These are phyloP conservation scores for Collybiopsis confluens DNA, from an alignment of 768 basidiomycete species.

Conservation along the genomic window DNA sequence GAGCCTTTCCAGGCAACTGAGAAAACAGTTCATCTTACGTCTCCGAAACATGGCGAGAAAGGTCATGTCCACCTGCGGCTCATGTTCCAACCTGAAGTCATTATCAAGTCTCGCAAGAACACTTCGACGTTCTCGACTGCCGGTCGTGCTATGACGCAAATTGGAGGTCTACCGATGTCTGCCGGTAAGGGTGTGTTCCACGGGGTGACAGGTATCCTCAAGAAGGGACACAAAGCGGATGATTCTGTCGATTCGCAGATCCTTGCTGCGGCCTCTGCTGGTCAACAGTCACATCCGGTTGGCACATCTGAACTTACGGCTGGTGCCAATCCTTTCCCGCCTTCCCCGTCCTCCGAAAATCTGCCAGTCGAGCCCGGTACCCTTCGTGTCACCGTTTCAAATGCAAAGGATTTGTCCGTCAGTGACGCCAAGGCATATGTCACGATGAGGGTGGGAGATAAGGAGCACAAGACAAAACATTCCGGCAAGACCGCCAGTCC, in stretches of 20 bases:
- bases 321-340: conserved; percentile 27
- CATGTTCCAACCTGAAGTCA: conserved; percentile 86
- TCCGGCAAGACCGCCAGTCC: conserved; percentile 67
- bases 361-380: conserved; percentile 50
- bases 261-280: conserved; percentile 37
- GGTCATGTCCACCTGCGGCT: conserved; percentile 70
- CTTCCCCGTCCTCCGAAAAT: conserved; percentile 8
- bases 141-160: conserved; percentile 82
- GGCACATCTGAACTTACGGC: conserved; percentile 17
- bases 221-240: conserved; percentile 34
- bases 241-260: conserved; percentile 18
- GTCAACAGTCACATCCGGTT: conserved; percentile 52
- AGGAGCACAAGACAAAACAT: conserved; percentile 84
- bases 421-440: conserved; percentile 75
- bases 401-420: conserved; percentile 63
- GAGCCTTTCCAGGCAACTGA: conserved; percentile 77
- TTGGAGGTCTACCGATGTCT: conserved; percentile 72
- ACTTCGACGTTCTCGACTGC: conserved; percentile 88
- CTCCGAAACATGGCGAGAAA: conserved; percentile 68
- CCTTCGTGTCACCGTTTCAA: conserved; percentile 68
- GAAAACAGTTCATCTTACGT: conserved; percentile 48
- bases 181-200: conserved; percentile 79
- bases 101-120: conserved; percentile 77
- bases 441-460: conserved; percentile 74
- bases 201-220: conserved; percentile 77